Percentiles rank a stretch among this genome's conserved stretches.
Evolutionary conservation across 2,329 filamentous ascomycete species (phyloP).

Genomic region (Plenodomus biglobosus): DNA sequence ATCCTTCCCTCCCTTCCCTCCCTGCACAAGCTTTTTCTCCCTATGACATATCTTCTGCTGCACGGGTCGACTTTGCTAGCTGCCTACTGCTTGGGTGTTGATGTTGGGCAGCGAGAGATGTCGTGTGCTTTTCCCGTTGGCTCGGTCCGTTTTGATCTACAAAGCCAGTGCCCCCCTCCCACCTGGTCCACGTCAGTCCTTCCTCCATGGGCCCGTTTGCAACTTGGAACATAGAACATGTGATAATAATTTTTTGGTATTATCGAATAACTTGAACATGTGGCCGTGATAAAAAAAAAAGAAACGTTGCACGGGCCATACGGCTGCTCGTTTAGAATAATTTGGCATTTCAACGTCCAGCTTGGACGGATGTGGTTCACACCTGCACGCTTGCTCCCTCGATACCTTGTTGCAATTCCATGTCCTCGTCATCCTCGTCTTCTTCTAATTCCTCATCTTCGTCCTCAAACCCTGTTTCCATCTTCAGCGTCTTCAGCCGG

Average conservation of each 20-base stretch:
- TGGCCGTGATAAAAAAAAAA: not conserved
- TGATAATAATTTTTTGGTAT: not conserved
- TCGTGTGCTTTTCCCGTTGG: not conserved
- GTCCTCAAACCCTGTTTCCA: slow-evolving; percentile 80
- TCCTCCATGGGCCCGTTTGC: not conserved
- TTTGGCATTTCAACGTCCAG: not conserved
- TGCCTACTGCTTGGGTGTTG: not conserved
- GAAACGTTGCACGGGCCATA: too few relatives aligned
- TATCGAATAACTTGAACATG: not conserved
- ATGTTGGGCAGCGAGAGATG: not conserved
- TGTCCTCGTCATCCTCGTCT: slow-evolving; percentile 54
- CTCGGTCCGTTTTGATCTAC: not conserved
- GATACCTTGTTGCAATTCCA: slow-evolving; percentile 34
- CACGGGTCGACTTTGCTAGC: not conserved
- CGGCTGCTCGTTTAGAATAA: not conserved
- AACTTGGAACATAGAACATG: not conserved
- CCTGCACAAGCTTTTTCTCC: too few relatives aligned
- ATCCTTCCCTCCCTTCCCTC: too few relatives aligned
- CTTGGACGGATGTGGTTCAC: slow-evolving; percentile 3
- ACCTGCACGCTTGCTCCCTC: slow-evolving; percentile 28
- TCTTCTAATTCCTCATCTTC: slow-evolving; percentile 63
- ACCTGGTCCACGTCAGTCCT: not conserved
- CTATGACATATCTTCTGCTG: slow-evolving; percentile 10
- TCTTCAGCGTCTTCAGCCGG: slow-evolving; percentile 65
- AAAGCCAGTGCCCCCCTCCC: not conserved